Evolutionary conservation across 768 basidiomycete species (phyloP), one percentile per base, ranked within the genome.

Genomic region (Lactarius sp.): DNA sequence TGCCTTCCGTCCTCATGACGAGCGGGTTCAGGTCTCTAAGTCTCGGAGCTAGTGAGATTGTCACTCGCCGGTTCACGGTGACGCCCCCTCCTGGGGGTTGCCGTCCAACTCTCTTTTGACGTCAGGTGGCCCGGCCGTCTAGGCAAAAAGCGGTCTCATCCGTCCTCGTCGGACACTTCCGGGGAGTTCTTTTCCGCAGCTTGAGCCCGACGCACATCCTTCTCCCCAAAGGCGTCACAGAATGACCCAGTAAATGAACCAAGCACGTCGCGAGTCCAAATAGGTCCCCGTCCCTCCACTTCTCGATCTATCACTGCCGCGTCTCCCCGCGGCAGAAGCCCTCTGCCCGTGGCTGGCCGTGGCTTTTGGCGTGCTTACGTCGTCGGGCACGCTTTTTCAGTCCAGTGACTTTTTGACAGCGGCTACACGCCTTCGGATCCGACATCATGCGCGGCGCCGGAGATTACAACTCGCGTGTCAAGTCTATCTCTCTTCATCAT

Each of bases 321-420:
- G 8, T 10, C 46, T 20, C 18, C 62, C 57, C 62, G 62, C 62
- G 62, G 62, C 44, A 31, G 44, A 44, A 59, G 56, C 56, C 44
- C 52, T 10, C 42, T 37, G 36, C 36, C 46, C 34, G 31, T 2
- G 52, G 62, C 22, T 46, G 4, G 51, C 44, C 52, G 56, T 63
- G 52, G 62, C 62, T 52, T 61, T 60, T 61, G 39, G 47, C 47
- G 53, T 61, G 47, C 53, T 61, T 61, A 59, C 62, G 52, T 59
- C 62, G 57, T 55, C 9, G 31, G 16, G 27, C 57, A 53, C 46
- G 52, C 62, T 33, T 27, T 55, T 58, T 16, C 14, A 27, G 51
- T 39, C 62, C 52, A 41, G 62, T 59, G 44, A 49, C 58, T 33
- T 39, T 5, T 39, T 59, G 57, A 59, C 57, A 63, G 50, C 54